phyloP scores from a whole-genome alignment of 345 rosid species.

The Bretschneidera sinensis region DNA sequence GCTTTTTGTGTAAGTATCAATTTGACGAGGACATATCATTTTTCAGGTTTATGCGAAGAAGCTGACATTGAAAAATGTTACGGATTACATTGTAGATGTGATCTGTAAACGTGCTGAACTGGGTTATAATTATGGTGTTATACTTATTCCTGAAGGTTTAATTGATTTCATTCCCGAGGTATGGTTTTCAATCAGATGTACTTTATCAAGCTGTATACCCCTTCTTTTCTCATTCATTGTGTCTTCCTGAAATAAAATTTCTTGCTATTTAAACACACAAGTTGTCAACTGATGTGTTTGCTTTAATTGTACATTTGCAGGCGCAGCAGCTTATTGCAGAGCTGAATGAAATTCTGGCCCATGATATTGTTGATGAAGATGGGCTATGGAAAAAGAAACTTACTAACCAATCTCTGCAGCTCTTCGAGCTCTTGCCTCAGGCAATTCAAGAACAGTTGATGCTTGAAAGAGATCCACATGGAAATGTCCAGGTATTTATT shows the following conservation, averaged over 20 bases:
- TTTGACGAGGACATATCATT: constrained; percentile 8
- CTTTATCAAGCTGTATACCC: neutral
- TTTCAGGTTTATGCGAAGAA: constrained; percentile 78
- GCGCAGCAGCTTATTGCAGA: constrained; percentile 90
- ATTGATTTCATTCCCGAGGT: constrained; percentile 99
- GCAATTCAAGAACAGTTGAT: constrained; percentile 89
- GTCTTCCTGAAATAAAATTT: neutral
- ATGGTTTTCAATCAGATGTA: constrained; percentile 2
- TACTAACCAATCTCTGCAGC: constrained; percentile 47
- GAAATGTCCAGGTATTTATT: constrained; percentile 86
- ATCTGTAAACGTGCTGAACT: constrained; percentile 63
- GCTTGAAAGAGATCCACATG: constrained; percentile 99
- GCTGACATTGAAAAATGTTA: constrained; percentile 76
- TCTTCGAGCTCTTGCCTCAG: constrained; percentile 78
- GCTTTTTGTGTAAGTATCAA: too few relatives aligned
- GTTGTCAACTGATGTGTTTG: neutral
- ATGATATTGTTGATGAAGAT: constrained; percentile 63
- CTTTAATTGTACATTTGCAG: constrained; percentile 32
- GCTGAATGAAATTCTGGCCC: constrained; percentile 84
- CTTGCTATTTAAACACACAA: neutral
- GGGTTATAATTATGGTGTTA: constrained; percentile 88
- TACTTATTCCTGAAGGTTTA: constrained; percentile 96
- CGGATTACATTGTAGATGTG: constrained; percentile 79
- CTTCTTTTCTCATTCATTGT: neutral
- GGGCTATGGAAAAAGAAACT: constrained; percentile 89